Evolutionary conservation across 2,329 filamentous ascomycete species (phyloP), one percentile per base, ranked within the genome.

Genomic region (Alternaria hordeiaustralica): DNA sequence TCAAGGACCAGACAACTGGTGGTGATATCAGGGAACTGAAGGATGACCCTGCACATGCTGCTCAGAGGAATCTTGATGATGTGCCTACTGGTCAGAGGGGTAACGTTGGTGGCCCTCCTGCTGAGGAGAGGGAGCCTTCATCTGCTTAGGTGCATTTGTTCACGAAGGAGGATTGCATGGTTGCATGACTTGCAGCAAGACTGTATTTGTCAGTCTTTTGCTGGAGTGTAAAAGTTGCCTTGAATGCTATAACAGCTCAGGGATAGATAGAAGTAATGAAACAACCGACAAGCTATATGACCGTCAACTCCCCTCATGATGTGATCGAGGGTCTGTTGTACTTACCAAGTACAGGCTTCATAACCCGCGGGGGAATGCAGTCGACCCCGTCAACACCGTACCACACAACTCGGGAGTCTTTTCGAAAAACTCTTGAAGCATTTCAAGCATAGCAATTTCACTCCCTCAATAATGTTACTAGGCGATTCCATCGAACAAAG

Each of bases 41-140:
- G 63, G 64, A 75, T 41, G 73, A 79, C 25, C 80, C 80, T 2
- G 67, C 50, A n/a, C 74, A 76, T 61, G 77, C 77, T 3, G 62
- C 65, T 41, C 81, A 81, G 74, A 75, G 81, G 56, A 81, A 78
- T 20, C 58, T 81, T 64, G 75, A 75, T 51, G 76, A 81, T 56
- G 75, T 78, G 33, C 77, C 75, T 6, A 72, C 73, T 6, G 78
- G 79, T 20, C 64, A 68, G 57, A 70, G 80, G 51, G 76, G 79
- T 11, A 77, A 73, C 20, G 60, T 68, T 33, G 78, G 75, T 10
- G 75, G 71, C 0, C 64, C 70, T 6, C 20, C 68, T 7, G 81
- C 80, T 13, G 60, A 82, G 72, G 79, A 82, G 50, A 73, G 72
- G 58, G 58, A 75, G 58, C 79, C 80, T 15, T 58, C 26, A 21